These are phyloP conservation scores for Venturia aucupariae DNA, from an alignment of 2,329 filamentous ascomycete species.

Conservation along the genomic window DNA sequence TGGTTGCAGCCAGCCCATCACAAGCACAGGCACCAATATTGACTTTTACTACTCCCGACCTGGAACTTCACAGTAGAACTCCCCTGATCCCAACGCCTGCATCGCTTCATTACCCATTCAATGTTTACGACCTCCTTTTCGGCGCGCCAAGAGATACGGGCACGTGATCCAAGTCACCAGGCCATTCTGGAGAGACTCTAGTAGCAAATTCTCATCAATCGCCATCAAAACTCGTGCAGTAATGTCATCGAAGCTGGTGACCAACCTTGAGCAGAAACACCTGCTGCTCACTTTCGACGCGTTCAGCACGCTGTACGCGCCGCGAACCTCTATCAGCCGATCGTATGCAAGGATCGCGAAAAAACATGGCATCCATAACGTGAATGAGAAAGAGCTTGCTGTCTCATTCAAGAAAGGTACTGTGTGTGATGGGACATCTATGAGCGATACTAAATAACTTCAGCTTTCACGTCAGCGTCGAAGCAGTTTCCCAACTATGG, in stretches of 20 bases:
- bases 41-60: not conserved
- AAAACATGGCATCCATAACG: conserved; percentile 38
- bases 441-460: not conserved
- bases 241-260: conserved; percentile 1
- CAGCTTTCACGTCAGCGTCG: conserved; percentile 41
- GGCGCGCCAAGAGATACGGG: not conserved
- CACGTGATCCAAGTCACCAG: not conserved
- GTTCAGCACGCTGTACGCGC: conserved; percentile 54
- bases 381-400: conserved; percentile 34
- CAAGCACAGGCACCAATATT: too few relatives aligned
- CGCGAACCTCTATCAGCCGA: conserved; percentile 41
- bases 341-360: conserved; percentile 47
- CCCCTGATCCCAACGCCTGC: not conserved
- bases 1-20: not conserved
- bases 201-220: not conserved
- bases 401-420: conserved; percentile 32
- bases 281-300: conserved; percentile 55
- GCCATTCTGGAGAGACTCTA: too few relatives aligned
- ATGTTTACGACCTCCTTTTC: not conserved
- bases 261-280: not conserved
- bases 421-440: not conserved
- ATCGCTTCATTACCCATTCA: not conserved
- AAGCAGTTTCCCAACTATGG: conserved; percentile 51
- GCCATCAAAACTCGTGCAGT: not conserved
- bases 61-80: not conserved